Evolutionary conservation across 2,329 filamentous ascomycete species (phyloP).

Genomic region (Aaosphaeria pasadenensis): DNA sequence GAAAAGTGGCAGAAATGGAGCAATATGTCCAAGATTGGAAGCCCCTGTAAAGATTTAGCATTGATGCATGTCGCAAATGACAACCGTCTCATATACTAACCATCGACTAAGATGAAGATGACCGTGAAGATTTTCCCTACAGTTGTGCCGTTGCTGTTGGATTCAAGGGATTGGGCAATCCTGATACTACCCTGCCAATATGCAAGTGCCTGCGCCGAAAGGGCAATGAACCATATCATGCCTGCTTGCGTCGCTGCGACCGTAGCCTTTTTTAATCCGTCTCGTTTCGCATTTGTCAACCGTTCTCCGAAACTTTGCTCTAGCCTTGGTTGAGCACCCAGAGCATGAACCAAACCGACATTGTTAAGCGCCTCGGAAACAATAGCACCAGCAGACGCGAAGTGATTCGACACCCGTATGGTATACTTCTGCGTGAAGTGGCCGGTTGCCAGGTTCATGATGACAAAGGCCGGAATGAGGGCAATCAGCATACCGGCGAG

Average conservation of each 20-base stretch:
- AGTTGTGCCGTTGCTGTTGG: slow-evolving; percentile 26
- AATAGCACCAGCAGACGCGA: slow-evolving; percentile 59
- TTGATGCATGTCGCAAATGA: neutral
- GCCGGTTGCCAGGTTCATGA: slow-evolving; percentile 57
- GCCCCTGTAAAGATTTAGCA: slow-evolving; percentile 32
- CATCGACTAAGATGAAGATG: slow-evolving; percentile 55
- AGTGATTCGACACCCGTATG: slow-evolving; percentile 49
- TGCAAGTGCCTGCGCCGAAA: slow-evolving; percentile 63
- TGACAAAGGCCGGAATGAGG: slow-evolving; percentile 60
- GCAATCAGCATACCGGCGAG: slow-evolving; percentile 65
- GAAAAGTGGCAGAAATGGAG: slow-evolving; percentile 51
- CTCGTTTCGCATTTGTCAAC: slow-evolving; percentile 49
- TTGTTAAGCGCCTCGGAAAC: slow-evolving; percentile 62
- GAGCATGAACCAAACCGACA: slow-evolving; percentile 61
- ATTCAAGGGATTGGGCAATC: slow-evolving; percentile 45
- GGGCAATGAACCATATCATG: slow-evolving; percentile 65
- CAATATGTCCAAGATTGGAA: slow-evolving; percentile 46
- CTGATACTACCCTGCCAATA: slow-evolving; percentile 65
- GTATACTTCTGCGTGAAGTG: slow-evolving; percentile 54
- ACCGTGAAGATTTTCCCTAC: slow-evolving; percentile 54
- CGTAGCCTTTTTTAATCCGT: slow-evolving; percentile 58
- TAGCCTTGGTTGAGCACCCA: slow-evolving; percentile 57
- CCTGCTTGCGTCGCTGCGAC: slow-evolving; percentile 59
- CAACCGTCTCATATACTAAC: slow-evolving; percentile 16
- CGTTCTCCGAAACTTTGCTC: slow-evolving; percentile 58